Conservation (phyloP, 495 filamentous ascomycete genomes). For the Chaetomium cochliodes region DNA sequence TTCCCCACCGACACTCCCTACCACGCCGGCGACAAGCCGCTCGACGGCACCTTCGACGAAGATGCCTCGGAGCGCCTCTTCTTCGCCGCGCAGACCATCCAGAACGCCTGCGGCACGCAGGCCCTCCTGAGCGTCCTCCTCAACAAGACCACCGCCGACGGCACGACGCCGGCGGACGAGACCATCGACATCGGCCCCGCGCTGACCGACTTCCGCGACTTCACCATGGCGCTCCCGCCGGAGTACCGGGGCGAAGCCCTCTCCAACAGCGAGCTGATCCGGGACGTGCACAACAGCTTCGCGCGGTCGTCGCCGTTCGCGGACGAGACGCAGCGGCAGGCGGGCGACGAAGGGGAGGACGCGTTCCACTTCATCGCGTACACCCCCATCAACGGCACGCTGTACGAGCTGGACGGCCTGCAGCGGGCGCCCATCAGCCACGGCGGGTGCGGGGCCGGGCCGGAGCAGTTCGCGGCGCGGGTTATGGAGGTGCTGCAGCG, state of each 20-base stretch:
- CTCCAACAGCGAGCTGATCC: slow-evolving; percentile 74
- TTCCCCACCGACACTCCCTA: slow-evolving; percentile 75
- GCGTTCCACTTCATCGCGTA: slow-evolving; percentile 99
- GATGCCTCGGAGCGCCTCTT: slow-evolving; percentile 73
- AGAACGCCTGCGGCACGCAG: slow-evolving; percentile 98
- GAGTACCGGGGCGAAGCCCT: slow-evolving; percentile 65
- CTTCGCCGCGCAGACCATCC: slow-evolving; percentile 97
- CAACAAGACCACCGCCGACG: slow-evolving; percentile 65
- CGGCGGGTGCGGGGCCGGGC: slow-evolving; percentile 61
- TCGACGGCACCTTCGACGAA: slow-evolving; percentile 78
- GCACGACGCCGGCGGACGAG: slow-evolving; percentile 11
- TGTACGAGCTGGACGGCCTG: slow-evolving; percentile 95
- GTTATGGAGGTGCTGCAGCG: slow-evolving; percentile 84
- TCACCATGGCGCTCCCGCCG: slow-evolving; percentile 81
- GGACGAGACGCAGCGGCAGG: slow-evolving; percentile 72
- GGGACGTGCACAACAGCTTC: slow-evolving; percentile 91
- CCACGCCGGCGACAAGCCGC: slow-evolving; percentile 56
- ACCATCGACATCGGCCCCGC: slow-evolving; percentile 56
- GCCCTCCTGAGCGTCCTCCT: slow-evolving; percentile 89
- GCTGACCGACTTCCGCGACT: slow-evolving; percentile 81
- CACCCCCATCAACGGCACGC: slow-evolving; percentile 67
- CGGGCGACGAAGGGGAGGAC: slow-evolving; percentile 64
- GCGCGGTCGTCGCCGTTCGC: slow-evolving; percentile 84
- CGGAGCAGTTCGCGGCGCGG: slow-evolving; percentile 64
- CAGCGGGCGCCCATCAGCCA: slow-evolving; percentile 90